A percentile compares a stretch with the other conserved stretches of the same genome.
Evolutionary conservation across 2,329 filamentous ascomycete genomes (phyloP).

Genomic region (Cercospora berteroae): DNA sequence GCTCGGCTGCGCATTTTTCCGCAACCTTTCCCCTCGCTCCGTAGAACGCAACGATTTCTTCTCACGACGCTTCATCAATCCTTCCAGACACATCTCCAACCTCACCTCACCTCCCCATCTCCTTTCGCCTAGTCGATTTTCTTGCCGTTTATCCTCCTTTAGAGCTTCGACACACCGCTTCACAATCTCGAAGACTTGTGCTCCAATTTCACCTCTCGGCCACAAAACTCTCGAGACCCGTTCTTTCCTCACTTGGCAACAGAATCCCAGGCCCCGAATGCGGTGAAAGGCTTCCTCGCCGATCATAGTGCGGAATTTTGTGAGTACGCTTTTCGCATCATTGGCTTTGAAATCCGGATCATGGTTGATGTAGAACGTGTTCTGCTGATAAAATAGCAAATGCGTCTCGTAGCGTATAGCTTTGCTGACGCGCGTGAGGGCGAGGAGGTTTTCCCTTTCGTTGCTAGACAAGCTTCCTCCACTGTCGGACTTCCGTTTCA

Average conservation of each 20-base stretch:
- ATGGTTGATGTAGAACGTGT: conserved; percentile 8
- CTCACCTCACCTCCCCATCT: background rate
- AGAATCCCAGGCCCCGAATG: background rate
- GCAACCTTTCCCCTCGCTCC: background rate
- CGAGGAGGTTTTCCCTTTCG: background rate
- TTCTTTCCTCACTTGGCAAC: background rate
- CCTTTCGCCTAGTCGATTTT: background rate
- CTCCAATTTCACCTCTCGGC: background rate
- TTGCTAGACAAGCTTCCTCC: background rate
- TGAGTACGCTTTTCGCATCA: background rate
- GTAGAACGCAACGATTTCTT: background rate
- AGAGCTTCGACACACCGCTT: background rate
- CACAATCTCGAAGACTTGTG: background rate
- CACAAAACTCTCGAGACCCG: background rate
- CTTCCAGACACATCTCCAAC: background rate
- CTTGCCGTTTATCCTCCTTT: background rate
- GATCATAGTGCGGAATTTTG: background rate
- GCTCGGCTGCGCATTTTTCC: background rate
- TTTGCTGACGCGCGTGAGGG: conserved; percentile 8
- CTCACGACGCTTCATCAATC: background rate
- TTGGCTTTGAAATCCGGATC: conserved; percentile 8
- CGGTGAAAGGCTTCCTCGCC: background rate
- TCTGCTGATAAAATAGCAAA: conserved; percentile 12
- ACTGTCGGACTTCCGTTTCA: background rate
- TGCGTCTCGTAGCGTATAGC: conserved; percentile 6